Evolutionary conservation across 2,329 filamentous ascomycete species (phyloP), one percentile per base, ranked within the genome.

Genomic region (Lithohypha guttulata): DNA sequence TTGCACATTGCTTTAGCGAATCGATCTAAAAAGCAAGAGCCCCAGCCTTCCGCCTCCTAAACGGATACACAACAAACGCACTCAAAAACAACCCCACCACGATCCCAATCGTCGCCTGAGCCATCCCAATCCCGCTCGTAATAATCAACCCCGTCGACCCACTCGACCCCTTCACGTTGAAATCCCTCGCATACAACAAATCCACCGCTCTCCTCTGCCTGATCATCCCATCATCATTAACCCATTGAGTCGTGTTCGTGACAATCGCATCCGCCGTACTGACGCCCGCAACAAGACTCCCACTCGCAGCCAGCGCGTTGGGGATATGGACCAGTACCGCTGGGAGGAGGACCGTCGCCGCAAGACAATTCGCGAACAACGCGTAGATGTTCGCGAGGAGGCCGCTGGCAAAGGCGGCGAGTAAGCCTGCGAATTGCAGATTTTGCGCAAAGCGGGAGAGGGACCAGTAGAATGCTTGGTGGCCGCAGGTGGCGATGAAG

Each of bases 311-410:
- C 2, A 79, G 59, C 1, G 74, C 74, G 2, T 66, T 71, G 0
- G 75, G 75, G 0, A 79, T 73, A 42, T 76, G 71, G 3, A 77
- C 71, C 46, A 93, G 93, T 46, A 94, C 91, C 4, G 81, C 86
- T 0, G 86, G 86, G 6, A 93, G 64, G 68, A 94, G 83, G 1
- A 83, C 80, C 0, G 84, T 84, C 0, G 84, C 84, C 0, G 86
- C 86, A 2, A 93, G 73, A 1, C 81, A 82, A 55, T 86, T 84
- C 6, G 79, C 57, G 21, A 68, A 50, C 2, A 83, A 72, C 7
- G 79, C 80, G 62, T 91, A 87, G 2, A 85, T 54, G 48, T 91
- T 91, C 3, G 83, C 83, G 32, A 85, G 63, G 20, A 87, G 71
- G 7, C 84, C 84, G 10, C 91, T 76, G 1, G 75, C 73, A 36